Conservation (phyloP, 164 flowering plant species). For the Malania oleifera region DNA sequence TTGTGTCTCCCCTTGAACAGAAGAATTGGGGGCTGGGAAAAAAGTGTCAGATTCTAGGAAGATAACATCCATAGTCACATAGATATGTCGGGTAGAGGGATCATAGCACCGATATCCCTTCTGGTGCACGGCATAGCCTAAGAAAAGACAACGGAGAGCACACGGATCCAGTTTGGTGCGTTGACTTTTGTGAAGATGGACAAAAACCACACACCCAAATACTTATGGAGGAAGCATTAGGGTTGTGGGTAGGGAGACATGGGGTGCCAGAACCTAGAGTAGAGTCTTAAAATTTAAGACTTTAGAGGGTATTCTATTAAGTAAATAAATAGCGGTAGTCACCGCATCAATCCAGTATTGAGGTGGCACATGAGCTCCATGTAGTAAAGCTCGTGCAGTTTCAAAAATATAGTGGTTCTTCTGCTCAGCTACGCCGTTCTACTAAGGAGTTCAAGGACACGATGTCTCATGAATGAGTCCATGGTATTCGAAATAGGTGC, state of each 20-base stretch:
- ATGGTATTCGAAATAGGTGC: too few relatives aligned
- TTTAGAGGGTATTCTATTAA: background rate
- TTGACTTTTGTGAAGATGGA: background rate
- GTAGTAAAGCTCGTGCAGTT: background rate
- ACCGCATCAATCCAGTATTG: background rate
- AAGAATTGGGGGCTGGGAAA: background rate
- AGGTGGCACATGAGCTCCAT: background rate
- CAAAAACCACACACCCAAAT: background rate
- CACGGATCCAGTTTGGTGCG: background rate
- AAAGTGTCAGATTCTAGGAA: background rate
- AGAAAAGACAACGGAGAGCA: background rate
- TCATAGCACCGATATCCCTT: background rate
- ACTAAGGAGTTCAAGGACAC: background rate
- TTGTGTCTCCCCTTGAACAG: background rate
- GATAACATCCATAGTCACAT: conserved; percentile 2
- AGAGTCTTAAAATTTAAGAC: background rate
- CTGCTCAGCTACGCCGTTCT: background rate
- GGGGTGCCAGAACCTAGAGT: background rate
- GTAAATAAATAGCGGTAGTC: background rate
- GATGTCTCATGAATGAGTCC: background rate
- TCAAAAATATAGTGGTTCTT: background rate
- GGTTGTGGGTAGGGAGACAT: background rate
- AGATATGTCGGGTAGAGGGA: background rate
- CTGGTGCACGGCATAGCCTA: background rate
- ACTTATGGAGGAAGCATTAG: background rate